A percentile compares a stretch with the other conserved stretches of the same genome.
Evolutionary conservation across 139 green algal genomes (phyloP).

Genomic region (Tetradesmus obliquus): DNA sequence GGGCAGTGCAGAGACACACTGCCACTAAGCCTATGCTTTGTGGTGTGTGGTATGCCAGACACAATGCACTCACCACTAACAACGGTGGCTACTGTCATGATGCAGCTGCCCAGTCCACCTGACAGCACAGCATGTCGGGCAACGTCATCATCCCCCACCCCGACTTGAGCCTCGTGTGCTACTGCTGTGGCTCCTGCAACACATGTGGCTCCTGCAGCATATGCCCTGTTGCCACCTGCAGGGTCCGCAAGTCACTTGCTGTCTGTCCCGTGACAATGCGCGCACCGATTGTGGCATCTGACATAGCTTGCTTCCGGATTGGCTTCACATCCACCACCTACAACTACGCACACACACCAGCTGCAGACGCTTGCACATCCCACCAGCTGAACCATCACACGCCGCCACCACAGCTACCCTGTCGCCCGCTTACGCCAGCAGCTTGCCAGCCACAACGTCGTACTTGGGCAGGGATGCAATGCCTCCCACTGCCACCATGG

Average conservation of each 20-base stretch:
- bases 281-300: too few relatives aligned
- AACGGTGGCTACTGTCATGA: too few relatives aligned
- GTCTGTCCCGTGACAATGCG: too few relatives aligned
- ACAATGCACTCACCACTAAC: too few relatives aligned
- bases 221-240: background rate
- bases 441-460: conserved; percentile 21
- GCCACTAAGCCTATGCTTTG: too few relatives aligned
- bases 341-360: background rate
- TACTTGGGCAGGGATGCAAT: conserved; percentile 42
- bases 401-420: background rate
- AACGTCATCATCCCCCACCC: too few relatives aligned
- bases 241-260: too few relatives aligned
- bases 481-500: conserved; percentile 35
- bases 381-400: background rate
- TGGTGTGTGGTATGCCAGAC: too few relatives aligned
- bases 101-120: too few relatives aligned
- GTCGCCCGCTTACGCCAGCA: background rate
- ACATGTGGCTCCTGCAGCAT: background rate
- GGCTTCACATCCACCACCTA: background rate
- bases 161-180: too few relatives aligned
- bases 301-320: too few relatives aligned
- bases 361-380: background rate
- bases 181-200: background rate
- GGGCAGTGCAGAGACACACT: background rate
- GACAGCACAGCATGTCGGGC: too few relatives aligned